phyloP scores from a whole-genome alignment of 441 rosid species.

The Manihot esculenta region DNA sequence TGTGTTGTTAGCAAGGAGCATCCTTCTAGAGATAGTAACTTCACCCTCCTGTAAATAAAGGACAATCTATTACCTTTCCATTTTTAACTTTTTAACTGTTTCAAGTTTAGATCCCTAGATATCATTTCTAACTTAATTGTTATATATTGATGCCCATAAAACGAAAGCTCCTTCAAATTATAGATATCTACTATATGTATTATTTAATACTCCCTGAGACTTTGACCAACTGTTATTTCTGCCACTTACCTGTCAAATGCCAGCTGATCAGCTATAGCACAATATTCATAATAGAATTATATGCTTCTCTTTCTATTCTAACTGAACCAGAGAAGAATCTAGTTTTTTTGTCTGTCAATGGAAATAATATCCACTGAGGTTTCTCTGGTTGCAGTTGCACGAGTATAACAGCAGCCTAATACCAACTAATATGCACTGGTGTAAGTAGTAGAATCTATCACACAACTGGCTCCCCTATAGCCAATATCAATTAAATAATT shows the following conservation, averaged over 20 bases:
- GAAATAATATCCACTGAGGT: neutral
- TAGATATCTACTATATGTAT: neutral
- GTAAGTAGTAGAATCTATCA: neutral
- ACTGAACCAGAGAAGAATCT: neutral
- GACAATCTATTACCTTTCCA: neutral
- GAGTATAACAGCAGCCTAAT: neutral
- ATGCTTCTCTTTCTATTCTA: neutral
- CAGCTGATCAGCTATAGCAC: neutral
- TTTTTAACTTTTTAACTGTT: neutral
- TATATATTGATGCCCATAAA: neutral
- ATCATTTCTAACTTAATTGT: neutral
- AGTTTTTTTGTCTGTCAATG: neutral
- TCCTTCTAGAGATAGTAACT: constrained; percentile 58
- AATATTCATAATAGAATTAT: neutral
- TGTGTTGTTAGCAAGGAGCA: constrained; percentile 72
- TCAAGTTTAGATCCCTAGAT: neutral
- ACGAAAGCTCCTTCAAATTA: neutral
- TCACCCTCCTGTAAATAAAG: constrained; percentile 53
- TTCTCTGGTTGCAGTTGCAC: too few species aligned
- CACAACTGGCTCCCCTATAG: neutral
- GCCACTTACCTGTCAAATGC: neutral
- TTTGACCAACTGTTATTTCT: neutral
- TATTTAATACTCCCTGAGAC: neutral
- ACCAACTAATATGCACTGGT: neutral
- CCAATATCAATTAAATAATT: neutral